Base-by-base conservation (phyloP, 2,329 filamentous ascomycete species). In the Cordyceps militaris region DNA sequence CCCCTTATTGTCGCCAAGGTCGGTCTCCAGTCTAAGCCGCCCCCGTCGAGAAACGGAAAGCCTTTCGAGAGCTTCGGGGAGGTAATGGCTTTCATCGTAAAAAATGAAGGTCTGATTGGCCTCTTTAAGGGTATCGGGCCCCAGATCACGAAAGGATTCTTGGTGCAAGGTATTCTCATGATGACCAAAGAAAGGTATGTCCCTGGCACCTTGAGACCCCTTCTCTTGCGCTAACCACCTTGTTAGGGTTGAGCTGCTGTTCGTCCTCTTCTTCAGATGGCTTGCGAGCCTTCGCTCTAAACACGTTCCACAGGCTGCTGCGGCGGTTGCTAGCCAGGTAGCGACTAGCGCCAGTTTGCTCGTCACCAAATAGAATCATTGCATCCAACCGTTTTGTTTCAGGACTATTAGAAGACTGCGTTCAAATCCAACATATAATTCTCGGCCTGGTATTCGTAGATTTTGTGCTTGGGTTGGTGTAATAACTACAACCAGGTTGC, bases 1-100 rank as follows among this genome's bases (percentile, higher is more conserved):
- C 94, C 94, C 14, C 79, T 99, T 57, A 99, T 99, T 66, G 93
- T 99, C 61, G 94, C 94, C 61, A 99, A 99, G 76, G 94, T 99
- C 61, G 92, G 94, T 53, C 78, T 99, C 59, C 94, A 99, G 72
- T 97, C 92, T 28, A 91, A 89, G 66, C 94, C 94, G 23, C 94
- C 94, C 1, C 85, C 91, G 60, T 81, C 84, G 23, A 84, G 92
- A 54, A 81, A 91, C 61, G 93, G 92, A 61, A 95, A 93, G 74
- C 91, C 90, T 0, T 99, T 99, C 76, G 92, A 91, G 71, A 89
- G 86, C 62, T 99, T 99, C 65, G 75, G 87, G 53, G 94, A 99
- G 71, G 94, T 99, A 30, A 96, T 99, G 91, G 79, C 80, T 61
- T 97, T 95, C 71, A 97, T 99, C 64, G 75, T 97, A 57, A 79